These are phyloP conservation scores for Endothia cerciana DNA, from an alignment of 2,329 filamentous ascomycete species.

Conservation along the genomic window DNA sequence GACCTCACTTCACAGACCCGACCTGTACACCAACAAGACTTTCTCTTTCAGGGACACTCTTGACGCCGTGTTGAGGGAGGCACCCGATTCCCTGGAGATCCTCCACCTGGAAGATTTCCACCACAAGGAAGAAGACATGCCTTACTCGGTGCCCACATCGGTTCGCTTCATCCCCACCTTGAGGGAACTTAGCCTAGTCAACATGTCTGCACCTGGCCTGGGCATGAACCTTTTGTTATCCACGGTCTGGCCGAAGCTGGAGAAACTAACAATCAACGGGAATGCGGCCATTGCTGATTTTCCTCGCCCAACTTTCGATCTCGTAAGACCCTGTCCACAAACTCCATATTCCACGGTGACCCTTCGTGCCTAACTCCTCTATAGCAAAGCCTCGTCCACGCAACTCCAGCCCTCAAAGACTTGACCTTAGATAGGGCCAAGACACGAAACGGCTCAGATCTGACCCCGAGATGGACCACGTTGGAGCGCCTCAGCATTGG, in stretches of 20 bases:
- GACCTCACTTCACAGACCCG: neutral
- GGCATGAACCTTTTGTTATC: neutral
- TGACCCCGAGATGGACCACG: neutral
- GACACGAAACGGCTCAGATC: neutral
- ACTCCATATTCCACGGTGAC: neutral
- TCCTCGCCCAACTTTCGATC: neutral
- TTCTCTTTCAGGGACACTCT: neutral
- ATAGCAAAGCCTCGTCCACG: neutral
- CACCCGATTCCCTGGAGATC: slow-evolving; percentile 6
- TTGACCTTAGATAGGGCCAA: neutral
- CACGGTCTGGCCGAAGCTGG: slow-evolving; percentile 16
- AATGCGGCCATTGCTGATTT: too few species aligned
- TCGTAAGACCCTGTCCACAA: slow-evolving; percentile 3
- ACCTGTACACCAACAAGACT: neutral
- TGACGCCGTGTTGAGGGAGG: neutral
- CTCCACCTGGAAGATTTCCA: slow-evolving; percentile 6
- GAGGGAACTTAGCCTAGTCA: slow-evolving; percentile 1
- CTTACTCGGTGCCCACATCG: neutral
- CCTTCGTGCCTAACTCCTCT: neutral
- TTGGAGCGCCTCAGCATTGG: slow-evolving; percentile 1
- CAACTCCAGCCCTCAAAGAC: slow-evolving; percentile 16
- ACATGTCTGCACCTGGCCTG: neutral
- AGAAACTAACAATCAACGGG: slow-evolving; percentile 13
- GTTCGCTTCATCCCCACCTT: neutral
- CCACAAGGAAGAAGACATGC: too few species aligned